These are phyloP conservation scores for Russula brevipes DNA, from an alignment of 768 basidiomycete genomes.

Conservation along the genomic window DNA sequence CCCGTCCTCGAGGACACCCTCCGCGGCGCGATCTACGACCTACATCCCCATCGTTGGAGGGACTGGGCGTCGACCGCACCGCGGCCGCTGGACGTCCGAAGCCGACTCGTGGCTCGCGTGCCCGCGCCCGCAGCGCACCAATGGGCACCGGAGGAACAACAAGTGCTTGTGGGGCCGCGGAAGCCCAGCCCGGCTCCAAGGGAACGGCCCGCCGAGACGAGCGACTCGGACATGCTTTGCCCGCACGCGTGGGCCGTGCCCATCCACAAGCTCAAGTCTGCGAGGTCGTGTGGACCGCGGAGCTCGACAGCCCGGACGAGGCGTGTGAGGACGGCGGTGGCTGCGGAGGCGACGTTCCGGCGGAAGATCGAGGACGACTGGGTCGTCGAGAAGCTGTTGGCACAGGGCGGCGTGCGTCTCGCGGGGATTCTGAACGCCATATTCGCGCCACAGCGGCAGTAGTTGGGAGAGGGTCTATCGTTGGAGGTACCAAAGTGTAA, in stretches of 20 bases:
- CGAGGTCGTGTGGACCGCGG: slow-evolving; percentile 72
- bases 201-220: slow-evolving; percentile 2
- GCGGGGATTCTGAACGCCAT: slow-evolving; percentile 79
- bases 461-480: too few relatives aligned
- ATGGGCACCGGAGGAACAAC: too few relatives aligned
- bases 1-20: slow-evolving; percentile 60
- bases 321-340: too few relatives aligned
- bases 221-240: slow-evolving; percentile 59
- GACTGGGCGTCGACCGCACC: slow-evolving; percentile 45
- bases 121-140: too few relatives aligned
- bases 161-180: too few relatives aligned
- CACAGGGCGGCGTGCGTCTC: slow-evolving; percentile 77
- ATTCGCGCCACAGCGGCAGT: slow-evolving; percentile 36
- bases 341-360: too few relatives aligned
- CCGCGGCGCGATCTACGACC: slow-evolving; percentile 78
- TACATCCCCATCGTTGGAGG: slow-evolving; percentile 81
- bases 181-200: too few relatives aligned
- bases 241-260: slow-evolving; percentile 75
- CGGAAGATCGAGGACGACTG: slow-evolving; percentile 57
- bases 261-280: slow-evolving; percentile 77
- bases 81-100: slow-evolving; percentile 49
- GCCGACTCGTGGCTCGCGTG: slow-evolving; percentile 64
- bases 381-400: slow-evolving; percentile 76
- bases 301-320: slow-evolving; percentile 41
- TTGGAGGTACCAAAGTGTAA: not conserved